Evolutionary conservation across 176 grass and related monocot species (phyloP).

Genomic region (Avena atlantica): DNA sequence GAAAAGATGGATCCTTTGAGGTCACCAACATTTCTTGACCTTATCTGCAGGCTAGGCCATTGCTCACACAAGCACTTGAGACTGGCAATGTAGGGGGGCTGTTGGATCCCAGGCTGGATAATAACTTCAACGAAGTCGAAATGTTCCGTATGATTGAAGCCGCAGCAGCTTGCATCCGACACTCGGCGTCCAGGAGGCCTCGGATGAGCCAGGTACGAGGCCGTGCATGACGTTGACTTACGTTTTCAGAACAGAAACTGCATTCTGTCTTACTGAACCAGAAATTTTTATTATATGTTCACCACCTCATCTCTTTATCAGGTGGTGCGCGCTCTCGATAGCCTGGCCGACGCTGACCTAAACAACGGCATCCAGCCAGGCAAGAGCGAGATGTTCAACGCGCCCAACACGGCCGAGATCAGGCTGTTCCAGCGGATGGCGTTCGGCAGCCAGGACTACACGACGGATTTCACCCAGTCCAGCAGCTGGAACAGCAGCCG

Average conservation of each 20-base stretch:
- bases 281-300: background rate
- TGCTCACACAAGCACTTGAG: slow-evolving; percentile 60
- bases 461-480: slow-evolving; percentile 72
- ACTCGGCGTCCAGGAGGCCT: slow-evolving; percentile 64
- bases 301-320: slow-evolving; percentile 31
- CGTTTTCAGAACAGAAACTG: background rate
- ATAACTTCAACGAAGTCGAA: slow-evolving; percentile 62
- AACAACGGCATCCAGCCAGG: slow-evolving; percentile 88
- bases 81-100: slow-evolving; percentile 58
- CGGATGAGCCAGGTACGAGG: slow-evolving; percentile 71
- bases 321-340: slow-evolving; percentile 88
- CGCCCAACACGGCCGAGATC: slow-evolving; percentile 72
- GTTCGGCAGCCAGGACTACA: slow-evolving; percentile 80
- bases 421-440: slow-evolving; percentile 93
- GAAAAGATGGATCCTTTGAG: background rate
- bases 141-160: slow-evolving; percentile 80
- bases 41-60: slow-evolving; percentile 73
- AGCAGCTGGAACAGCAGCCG: slow-evolving; percentile 54
- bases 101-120: slow-evolving; percentile 54
- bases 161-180: slow-evolving; percentile 68
- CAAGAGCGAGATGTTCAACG: slow-evolving; percentile 86
- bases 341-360: slow-evolving; percentile 73
- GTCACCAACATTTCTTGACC: slow-evolving; percentile 26
- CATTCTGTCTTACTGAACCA: background rate
- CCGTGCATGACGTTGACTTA: background rate